Conservation (phyloP, 306 rosid genomes). For the Sphenostylis stenocarpa region DNA sequence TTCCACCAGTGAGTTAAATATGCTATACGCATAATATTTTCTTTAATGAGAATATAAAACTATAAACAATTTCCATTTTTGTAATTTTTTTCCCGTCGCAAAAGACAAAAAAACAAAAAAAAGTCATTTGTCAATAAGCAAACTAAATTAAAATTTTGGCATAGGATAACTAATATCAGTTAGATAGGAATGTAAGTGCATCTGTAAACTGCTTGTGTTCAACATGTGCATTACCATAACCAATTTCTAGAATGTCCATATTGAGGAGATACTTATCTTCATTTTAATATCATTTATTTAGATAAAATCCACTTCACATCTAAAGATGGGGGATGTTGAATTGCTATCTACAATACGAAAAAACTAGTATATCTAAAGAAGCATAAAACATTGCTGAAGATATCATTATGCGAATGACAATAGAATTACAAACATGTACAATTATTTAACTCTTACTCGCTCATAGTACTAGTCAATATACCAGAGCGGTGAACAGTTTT, state of each 20-base stretch:
- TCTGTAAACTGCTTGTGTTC: background rate
- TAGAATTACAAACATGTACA: background rate
- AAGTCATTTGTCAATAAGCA: background rate
- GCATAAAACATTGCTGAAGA: background rate
- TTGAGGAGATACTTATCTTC: background rate
- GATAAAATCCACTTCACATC: background rate
- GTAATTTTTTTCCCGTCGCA: background rate
- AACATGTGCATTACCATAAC: background rate
- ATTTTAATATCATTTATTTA: background rate
- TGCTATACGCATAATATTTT: background rate
- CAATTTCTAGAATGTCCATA: conserved; percentile 2
- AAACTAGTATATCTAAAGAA: background rate
- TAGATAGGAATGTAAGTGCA: conserved; percentile 4
- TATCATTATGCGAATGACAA: background rate
- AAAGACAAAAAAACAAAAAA: conserved; percentile 3
- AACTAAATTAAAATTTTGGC: background rate
- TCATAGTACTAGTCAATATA: background rate
- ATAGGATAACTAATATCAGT: background rate
- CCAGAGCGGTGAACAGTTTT: background rate
- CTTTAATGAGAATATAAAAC: background rate
- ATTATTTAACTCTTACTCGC: background rate
- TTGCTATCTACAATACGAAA: background rate
- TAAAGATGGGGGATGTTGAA: background rate
- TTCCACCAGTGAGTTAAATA: conserved; percentile 32
- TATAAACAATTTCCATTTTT: background rate